Base-by-base conservation (phyloP, 345 rosid genomes). In the Cardamine chenopodiifolia region DNA sequence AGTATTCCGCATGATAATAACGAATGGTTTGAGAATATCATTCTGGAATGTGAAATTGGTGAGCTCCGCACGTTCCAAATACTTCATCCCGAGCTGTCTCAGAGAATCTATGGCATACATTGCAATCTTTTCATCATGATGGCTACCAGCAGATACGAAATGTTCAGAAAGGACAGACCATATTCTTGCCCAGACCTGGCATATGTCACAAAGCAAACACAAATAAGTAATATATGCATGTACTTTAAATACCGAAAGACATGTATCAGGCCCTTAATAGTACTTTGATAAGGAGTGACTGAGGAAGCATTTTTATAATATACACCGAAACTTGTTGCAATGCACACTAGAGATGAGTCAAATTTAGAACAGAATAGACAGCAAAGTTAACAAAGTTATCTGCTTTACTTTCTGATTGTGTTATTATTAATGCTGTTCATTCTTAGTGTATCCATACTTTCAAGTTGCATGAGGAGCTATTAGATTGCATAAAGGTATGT, bases 81-180 rank as follows among this genome's bases (percentile, higher is more conserved):
- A 92, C 79, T 92, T 92, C 94, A 92, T 86, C 22, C 93, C 89
- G 54, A 92, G 96, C 88, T 92, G 97, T 82, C 96, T 84, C 28
- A 92, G 86, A 77, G 97, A 92, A 88, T 92, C 97, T 79, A 92
- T 90, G 78, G 97, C 90, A 77, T 92, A 90, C 97, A 88, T 92
- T 3, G 96, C 89, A 83, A 92, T 87, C 84, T 92, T 92, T 85
- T 89, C 89, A 80, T 92, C 97, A 57, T 62, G 90, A 81, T 92
- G 96, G 79, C 96, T 92, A 59, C 97, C 97, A 47, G 97, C 97
- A 76, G 91, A 77, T 74, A 92, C 89, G 74, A 92, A 92, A 90
- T 92, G 97, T 75, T 88, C 89, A 57, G 96, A 96, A 68, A 92
- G 82, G 77, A 92, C 94, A 74, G 82, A 86, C 97, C 97, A 92